Evolutionary conservation across 1,139 yeast genomes (phyloP).

Genomic region (Kazachstania sp.): DNA sequence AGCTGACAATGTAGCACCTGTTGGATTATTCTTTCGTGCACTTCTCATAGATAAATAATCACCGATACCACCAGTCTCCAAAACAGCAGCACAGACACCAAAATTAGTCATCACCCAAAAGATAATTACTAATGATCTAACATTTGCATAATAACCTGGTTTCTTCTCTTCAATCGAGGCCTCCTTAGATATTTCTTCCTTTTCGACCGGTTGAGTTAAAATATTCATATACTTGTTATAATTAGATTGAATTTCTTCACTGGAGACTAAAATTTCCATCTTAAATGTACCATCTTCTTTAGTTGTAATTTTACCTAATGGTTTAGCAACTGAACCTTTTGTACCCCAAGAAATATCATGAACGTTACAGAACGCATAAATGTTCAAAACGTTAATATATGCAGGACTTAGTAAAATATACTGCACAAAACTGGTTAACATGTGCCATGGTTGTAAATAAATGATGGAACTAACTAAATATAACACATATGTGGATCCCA

Average conservation of each 20-base stretch:
- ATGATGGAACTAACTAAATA: slow-evolving; percentile 71
- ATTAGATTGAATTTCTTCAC: slow-evolving; percentile 52
- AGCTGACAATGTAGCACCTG: slow-evolving; percentile 24
- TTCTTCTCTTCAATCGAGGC: slow-evolving; percentile 44
- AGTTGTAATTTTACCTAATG: slow-evolving; percentile 56
- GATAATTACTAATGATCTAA: slow-evolving; percentile 72
- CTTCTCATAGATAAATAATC: slow-evolving; percentile 23
- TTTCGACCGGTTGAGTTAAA: slow-evolving; percentile 40
- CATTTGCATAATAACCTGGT: slow-evolving; percentile 64
- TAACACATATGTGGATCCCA: slow-evolving; percentile 73
- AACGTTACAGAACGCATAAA: slow-evolving; percentile 90
- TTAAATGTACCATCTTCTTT: slow-evolving; percentile 71
- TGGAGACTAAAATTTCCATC: slow-evolving; percentile 58
- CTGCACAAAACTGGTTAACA: slow-evolving; percentile 77
- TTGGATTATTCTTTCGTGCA: slow-evolving; percentile 20
- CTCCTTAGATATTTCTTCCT: slow-evolving; percentile 35
- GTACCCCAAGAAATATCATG: slow-evolving; percentile 99
- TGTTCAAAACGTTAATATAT: slow-evolving; percentile 76
- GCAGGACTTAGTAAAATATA: slow-evolving; percentile 82
- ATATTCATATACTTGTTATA: slow-evolving; percentile 57
- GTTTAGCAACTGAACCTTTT: slow-evolving; percentile 65
- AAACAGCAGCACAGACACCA: slow-evolving; percentile 58
- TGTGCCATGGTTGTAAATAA: slow-evolving; percentile 93
- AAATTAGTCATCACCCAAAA: slow-evolving; percentile 75
- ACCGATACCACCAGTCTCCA: slow-evolving; percentile 52